These are phyloP conservation scores for Russula brevipes DNA, from an alignment of 768 basidiomycete genomes.

Conservation along the genomic window DNA sequence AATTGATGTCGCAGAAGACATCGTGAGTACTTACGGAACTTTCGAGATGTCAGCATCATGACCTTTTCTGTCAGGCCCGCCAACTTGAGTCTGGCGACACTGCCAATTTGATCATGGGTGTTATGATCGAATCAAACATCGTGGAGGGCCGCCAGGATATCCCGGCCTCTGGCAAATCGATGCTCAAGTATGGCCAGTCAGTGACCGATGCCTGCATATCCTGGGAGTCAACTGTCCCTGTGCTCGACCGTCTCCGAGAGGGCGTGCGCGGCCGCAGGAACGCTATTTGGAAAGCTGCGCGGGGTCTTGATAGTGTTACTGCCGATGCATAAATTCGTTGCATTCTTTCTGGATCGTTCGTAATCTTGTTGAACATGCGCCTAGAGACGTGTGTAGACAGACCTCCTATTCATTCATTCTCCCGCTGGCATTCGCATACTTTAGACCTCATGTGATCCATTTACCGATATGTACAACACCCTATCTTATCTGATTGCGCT, in stretches of 20 bases:
- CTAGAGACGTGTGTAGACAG: not conserved
- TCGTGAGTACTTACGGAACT: slow-evolving; percentile 47
- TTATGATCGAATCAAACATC: slow-evolving; percentile 94
- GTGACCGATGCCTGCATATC: slow-evolving; percentile 89
- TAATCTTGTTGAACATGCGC: not conserved
- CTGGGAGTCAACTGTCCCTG: slow-evolving; percentile 81
- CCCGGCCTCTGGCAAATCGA: slow-evolving; percentile 61
- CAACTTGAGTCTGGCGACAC: slow-evolving; percentile 74
- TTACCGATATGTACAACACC: slow-evolving; percentile 8
- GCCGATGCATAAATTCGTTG: slow-evolving; percentile 9
- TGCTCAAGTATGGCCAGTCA: slow-evolving; percentile 76
- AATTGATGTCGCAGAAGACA: slow-evolving; percentile 81
- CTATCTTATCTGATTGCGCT: slow-evolving; percentile 14
- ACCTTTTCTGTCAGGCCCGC: slow-evolving; percentile 44
- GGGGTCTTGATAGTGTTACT: slow-evolving; percentile 24
- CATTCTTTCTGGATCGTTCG: not conserved
- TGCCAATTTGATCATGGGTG: slow-evolving; percentile 72
- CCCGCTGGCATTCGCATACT: not conserved
- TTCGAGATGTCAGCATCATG: slow-evolving; percentile 21
- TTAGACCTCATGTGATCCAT: slow-evolving; percentile 4
- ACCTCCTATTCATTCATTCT: not conserved
- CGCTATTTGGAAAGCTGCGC: slow-evolving; percentile 36
- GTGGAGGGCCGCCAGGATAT: slow-evolving; percentile 85
- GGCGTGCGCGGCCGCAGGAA: slow-evolving; percentile 77
- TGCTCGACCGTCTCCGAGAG: slow-evolving; percentile 78